phyloP scores from a whole-genome alignment of 257 asterid species.

The Vinca minor region DNA sequence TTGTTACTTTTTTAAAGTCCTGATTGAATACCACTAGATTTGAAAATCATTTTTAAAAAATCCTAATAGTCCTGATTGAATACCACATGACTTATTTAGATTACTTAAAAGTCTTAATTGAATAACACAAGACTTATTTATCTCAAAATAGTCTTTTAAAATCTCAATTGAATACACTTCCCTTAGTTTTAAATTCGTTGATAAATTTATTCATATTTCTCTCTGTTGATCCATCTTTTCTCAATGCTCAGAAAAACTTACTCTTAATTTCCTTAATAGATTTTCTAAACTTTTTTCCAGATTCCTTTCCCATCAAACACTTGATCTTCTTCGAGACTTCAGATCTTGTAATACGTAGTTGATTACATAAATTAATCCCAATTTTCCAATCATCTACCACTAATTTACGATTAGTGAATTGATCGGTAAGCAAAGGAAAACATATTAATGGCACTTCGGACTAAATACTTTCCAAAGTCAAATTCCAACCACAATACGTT shows the following conservation, averaged over 20 bases:
- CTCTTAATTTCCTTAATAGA: slow-evolving; percentile 23
- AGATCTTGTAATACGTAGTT: slow-evolving; percentile 5
- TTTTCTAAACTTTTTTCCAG: slow-evolving; percentile 17
- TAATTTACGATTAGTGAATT: slow-evolving; percentile 37
- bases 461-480: slow-evolving; percentile 37
- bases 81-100: too few species aligned
- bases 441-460: slow-evolving; percentile 35
- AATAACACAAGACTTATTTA: too few species aligned
- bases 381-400: slow-evolving; percentile 43
- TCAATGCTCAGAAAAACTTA: slow-evolving; percentile 21
- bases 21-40: too few species aligned
- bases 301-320: slow-evolving; percentile 19
- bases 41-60: too few species aligned
- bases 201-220: slow-evolving; percentile 27
- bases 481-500: slow-evolving; percentile 48
- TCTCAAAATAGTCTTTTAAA: too few species aligned
- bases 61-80: too few species aligned
- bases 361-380: slow-evolving; percentile 32
- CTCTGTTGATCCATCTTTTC: slow-evolving; percentile 31
- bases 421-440: slow-evolving; percentile 41
- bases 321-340: slow-evolving; percentile 30
- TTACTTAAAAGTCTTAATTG: too few species aligned
- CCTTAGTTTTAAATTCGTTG: slow-evolving; percentile 15
- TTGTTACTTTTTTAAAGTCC: too few species aligned
- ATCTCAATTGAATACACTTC: too few species aligned